These are phyloP conservation scores for Gossypium davidsonii DNA, from an alignment of 441 rosid species.

Conservation along the genomic window DNA sequence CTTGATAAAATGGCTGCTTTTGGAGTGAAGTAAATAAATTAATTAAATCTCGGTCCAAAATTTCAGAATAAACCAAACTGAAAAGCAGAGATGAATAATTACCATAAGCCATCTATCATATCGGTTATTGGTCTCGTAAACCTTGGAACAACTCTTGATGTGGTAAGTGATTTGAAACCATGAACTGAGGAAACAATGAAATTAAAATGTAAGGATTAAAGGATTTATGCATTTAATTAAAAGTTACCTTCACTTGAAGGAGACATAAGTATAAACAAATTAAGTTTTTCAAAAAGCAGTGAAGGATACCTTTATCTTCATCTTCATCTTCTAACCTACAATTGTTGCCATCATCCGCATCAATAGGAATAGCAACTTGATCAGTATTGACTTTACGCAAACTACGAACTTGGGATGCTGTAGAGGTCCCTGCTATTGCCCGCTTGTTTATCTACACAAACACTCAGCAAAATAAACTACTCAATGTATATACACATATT, in stretches of 20 bases:
- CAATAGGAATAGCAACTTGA: slow-evolving; percentile 89
- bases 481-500: background rate
- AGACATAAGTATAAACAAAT: background rate
- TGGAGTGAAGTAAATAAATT: background rate
- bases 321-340: slow-evolving; percentile 80
- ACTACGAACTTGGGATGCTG: slow-evolving; percentile 83
- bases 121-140: slow-evolving; percentile 75
- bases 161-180: slow-evolving; percentile 92
- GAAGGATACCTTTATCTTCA: slow-evolving; percentile 78
- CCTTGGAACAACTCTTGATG: slow-evolving; percentile 77
- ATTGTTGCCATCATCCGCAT: slow-evolving; percentile 41
- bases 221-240: background rate
- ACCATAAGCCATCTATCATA: slow-evolving; percentile 94
- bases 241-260: slow-evolving; percentile 1
- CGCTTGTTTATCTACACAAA: slow-evolving; percentile 74
- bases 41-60: background rate
- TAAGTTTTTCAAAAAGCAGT: background rate
- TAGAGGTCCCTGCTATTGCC: slow-evolving; percentile 49
- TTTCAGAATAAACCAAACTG: background rate
- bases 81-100: slow-evolving; percentile 20
- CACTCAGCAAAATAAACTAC: slow-evolving; percentile 18
- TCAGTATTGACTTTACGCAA: slow-evolving; percentile 85
- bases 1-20: background rate
- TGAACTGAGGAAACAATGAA: slow-evolving; percentile 45
- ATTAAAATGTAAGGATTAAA: background rate